These are phyloP conservation scores for Danielozyma ontarioensis DNA, from an alignment of 805 yeast genomes.

Conservation along the genomic window DNA sequence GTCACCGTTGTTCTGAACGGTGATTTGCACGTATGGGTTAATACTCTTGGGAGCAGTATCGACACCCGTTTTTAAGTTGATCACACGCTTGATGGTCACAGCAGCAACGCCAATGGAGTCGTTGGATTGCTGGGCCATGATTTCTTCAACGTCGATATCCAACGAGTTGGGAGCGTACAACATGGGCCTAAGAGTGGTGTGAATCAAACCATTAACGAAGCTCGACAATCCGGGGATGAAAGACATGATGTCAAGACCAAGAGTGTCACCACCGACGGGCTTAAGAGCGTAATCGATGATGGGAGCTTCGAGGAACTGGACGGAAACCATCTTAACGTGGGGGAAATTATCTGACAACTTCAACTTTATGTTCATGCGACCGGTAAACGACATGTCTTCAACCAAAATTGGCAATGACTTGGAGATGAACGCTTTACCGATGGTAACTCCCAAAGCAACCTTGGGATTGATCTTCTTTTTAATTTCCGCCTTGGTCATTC, in stretches of 20 bases:
- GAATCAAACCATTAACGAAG: slow-evolving; percentile 65
- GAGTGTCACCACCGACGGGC: slow-evolving; percentile 87
- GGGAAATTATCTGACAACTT: slow-evolving; percentile 65
- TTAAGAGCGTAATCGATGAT: slow-evolving; percentile 73
- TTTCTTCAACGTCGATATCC: slow-evolving; percentile 69
- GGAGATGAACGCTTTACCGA: slow-evolving; percentile 77
- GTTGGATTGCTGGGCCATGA: slow-evolving; percentile 56
- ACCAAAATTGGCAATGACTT: slow-evolving; percentile 74
- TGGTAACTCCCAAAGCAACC: slow-evolving; percentile 72
- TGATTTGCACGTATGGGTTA: slow-evolving; percentile 54
- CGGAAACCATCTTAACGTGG: slow-evolving; percentile 67
- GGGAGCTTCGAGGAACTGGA: slow-evolving; percentile 74
- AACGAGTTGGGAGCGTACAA: slow-evolving; percentile 77
- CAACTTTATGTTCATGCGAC: slow-evolving; percentile 60
- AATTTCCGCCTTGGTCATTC: slow-evolving; percentile 74
- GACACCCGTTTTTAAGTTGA: slow-evolving; percentile 37
- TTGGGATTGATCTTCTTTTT: slow-evolving; percentile 71
- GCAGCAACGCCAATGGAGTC: slow-evolving; percentile 71
- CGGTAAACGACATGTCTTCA: slow-evolving; percentile 74
- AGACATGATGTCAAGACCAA: slow-evolving; percentile 81
- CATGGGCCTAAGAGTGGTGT: slow-evolving; percentile 70
- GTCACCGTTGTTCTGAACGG: slow-evolving; percentile 32
- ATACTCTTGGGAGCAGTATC: slow-evolving; percentile 35
- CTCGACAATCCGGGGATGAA: slow-evolving; percentile 74
- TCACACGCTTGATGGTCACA: slow-evolving; percentile 53